Percentiles rank a stretch among this genome's conserved stretches.
These are phyloP conservation scores for Aspergillus sp. DNA, from an alignment of 2,329 filamentous ascomycete genomes.

Conservation along the genomic window DNA sequence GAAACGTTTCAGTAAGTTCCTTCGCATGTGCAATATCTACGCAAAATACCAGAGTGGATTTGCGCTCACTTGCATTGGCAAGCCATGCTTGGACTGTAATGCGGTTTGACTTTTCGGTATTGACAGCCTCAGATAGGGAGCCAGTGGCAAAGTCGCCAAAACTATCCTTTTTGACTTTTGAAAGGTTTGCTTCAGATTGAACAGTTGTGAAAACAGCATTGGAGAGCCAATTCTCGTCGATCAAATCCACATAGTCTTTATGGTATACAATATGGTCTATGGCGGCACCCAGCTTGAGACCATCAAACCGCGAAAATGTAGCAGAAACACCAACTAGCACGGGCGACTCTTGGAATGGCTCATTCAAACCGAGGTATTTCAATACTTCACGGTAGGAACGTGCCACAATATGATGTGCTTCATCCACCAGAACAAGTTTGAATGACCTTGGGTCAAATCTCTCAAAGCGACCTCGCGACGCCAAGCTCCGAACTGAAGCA, in stretches of 20 bases:
- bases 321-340: constrained; percentile 87
- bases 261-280: constrained; percentile 97
- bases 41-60: constrained; percentile 90
- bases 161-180: constrained; percentile 57
- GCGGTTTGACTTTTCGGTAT: constrained; percentile 75
- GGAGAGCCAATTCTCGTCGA: constrained; percentile 85
- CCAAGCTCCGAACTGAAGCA: constrained; percentile 82
- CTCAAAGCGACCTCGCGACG: constrained; percentile 66
- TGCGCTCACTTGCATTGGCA: constrained; percentile 65
- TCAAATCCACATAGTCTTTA: constrained; percentile 76
- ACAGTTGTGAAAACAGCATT: constrained; percentile 95
- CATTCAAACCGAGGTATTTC: constrained; percentile 69
- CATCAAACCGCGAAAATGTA: constrained; percentile 74
- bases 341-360: constrained; percentile 49
- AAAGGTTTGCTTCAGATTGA: constrained; percentile 73
- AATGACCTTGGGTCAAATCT: constrained; percentile 78
- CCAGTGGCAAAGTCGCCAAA: constrained; percentile 75
- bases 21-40: constrained; percentile 82
- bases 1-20: constrained; percentile 70
- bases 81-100: constrained; percentile 84
- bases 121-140: constrained; percentile 77
- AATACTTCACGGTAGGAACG: constrained; percentile 70
- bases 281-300: constrained; percentile 71
- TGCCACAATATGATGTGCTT: constrained; percentile 94
- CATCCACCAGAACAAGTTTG: constrained; percentile 90